Base-by-base conservation (phyloP, 495 filamentous ascomycete genomes). In the Penicillium verhagenii region DNA sequence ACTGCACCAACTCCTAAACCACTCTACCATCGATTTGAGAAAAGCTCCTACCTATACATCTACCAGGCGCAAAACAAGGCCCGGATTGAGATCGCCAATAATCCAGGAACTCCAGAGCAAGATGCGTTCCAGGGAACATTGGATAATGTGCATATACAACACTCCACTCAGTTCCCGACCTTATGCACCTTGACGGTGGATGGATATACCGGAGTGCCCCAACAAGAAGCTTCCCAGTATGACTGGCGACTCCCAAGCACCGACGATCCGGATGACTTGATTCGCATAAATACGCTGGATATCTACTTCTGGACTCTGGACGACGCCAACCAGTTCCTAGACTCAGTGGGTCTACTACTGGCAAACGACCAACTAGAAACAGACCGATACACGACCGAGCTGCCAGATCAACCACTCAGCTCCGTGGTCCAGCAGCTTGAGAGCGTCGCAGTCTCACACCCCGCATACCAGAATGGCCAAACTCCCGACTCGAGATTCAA, bases 231-330 rank as follows among this genome's bases (percentile, higher is more conserved):
- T n/a, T 59, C 52, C 55, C 66, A 74, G 35, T 73, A 78, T 37
- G 84, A 92, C 67, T 96, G 92, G 92, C 85, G 86, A 65, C 80
- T 96, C 9, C 86, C 89, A 2, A 83, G 81, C 7, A 84, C 74
- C 57, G 88, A 93, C 60, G 81, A 81, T 9, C 77, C 79, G 19
- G 86, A 87, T 63, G 88, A 88, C 52, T 78, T 88, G 49, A 86
- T 89, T 66, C 86, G 84, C 55, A 74, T 96, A 1, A 87, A 95
- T 63, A 90, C 89, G 2, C 57, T 96, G 50, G 92, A 96, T 65
- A 80, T 96, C 35, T 96, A 96, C 69, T 92, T 96, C 70, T 96
- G 90, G 89, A 90, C 82, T 1, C 73, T 80, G 46, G 80, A 86
- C 26, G 92, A 96, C 69, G 87, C 87, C 4, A 73, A 82, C 25